Base-by-base conservation (phyloP, 2,329 filamentous ascomycete genomes). In the Amphichorda felina region DNA sequence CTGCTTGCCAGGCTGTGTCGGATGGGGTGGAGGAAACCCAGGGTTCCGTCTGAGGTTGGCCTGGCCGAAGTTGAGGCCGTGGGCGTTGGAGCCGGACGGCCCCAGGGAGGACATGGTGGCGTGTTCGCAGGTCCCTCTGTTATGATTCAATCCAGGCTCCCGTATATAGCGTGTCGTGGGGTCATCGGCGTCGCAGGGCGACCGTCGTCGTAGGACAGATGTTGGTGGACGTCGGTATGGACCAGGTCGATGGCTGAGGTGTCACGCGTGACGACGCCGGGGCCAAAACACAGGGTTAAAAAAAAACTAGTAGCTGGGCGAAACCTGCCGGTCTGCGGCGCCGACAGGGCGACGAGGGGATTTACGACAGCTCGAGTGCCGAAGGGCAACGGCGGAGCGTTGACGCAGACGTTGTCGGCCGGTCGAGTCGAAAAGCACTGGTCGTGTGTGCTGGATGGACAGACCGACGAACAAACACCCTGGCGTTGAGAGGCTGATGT, bases 1-100 rank as follows among this genome's bases (percentile, higher is more conserved):
- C 41, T 69, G 66, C 50, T 75, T 73, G 50, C 66, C 72, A 43
- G 63, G 60, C 45, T 66, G 64, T 43, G 61, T 64, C 40, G 64
- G 57, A 46, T 70, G 67, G 25, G 62, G 57, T 37, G 64, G 57
- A 48, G 60, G 59, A 44, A 63, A 70, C 43, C 49, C 55, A 38
- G 46, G 40, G 37, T 51, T 56, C 40, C 70, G 68, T 53, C 70
- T 59, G 40, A 72, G 46, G 50, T 56, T 53, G 48, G 64, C 61
- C 55, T 68, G 66, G 37, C 66, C 58, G 43, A 72, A 74, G 46
- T 59, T 59, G 45, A 75, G 36, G 40, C 66, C 57, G 54, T 73
- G 69, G 51, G 60, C 55, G 47, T 70, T 72, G 40, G 66, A 57
- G 49, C 64, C 65, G 41, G 61, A 50, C 44, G 63, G 63, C 46